These are phyloP conservation scores for Daldinia childiae DNA, from an alignment of 495 filamentous ascomycete species.

Conservation along the genomic window DNA sequence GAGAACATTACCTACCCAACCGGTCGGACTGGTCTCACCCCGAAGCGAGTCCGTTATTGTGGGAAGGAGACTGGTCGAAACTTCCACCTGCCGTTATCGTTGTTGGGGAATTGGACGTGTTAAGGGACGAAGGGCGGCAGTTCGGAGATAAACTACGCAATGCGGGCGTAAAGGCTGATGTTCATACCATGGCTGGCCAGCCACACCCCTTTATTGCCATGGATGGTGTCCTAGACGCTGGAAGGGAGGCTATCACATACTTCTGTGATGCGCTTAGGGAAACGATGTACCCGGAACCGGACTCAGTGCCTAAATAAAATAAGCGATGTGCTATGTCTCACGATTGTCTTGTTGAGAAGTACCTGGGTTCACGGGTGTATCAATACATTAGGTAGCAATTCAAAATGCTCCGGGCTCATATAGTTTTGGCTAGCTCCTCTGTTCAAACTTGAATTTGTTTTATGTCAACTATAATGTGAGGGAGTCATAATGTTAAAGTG, in stretches of 20 bases:
- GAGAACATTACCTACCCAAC: constrained; percentile 64
- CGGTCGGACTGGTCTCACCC: constrained; percentile 56
- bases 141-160: constrained; percentile 61
- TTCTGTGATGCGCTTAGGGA: constrained; percentile 60
- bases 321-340: not conserved
- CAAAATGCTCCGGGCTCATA: not conserved
- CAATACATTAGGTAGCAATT: not conserved
- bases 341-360: not conserved
- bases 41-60: constrained; percentile 65
- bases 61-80: constrained; percentile 57
- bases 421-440: not conserved
- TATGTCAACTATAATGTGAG: not conserved
- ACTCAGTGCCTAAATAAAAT: not conserved
- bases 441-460: not conserved
- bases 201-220: constrained; percentile 71
- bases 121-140: constrained; percentile 62
- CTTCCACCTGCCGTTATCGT: constrained; percentile 63
- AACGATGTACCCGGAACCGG: constrained; percentile 24
- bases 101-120: constrained; percentile 66
- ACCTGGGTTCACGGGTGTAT: not conserved
- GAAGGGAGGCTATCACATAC: constrained; percentile 61
- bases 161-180: constrained; percentile 59
- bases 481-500: not conserved
- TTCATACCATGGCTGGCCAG: constrained; percentile 67
- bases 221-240: constrained; percentile 64